Evolutionary conservation across 306 rosid genomes (phyloP).

Genomic region (Crotalaria pallida): DNA sequence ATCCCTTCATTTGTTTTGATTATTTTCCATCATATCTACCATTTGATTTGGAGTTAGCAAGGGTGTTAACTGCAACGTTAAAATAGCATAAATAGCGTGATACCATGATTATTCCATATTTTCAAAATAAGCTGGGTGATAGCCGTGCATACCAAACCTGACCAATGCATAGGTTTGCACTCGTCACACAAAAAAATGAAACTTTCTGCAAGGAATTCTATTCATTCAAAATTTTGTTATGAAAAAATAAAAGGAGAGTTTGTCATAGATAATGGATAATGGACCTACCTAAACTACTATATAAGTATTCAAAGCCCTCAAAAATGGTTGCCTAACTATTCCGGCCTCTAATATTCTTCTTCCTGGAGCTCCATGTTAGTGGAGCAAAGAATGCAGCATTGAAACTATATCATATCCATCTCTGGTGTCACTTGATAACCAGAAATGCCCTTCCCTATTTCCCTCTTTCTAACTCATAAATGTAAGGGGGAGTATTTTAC

Average conservation of each 20-base stretch:
- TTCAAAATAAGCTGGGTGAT: no score
- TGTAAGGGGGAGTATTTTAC: conserved; percentile 39
- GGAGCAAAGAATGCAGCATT: conserved; percentile 60
- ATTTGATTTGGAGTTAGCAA: no score
- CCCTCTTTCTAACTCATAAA: conserved; percentile 50
- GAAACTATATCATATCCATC: conserved; percentile 39
- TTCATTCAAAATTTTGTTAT: conserved; percentile 36
- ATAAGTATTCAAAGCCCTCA: conserved; percentile 46
- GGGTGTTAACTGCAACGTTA: no score
- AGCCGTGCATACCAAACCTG: no score
- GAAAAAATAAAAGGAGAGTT: conserved; percentile 19
- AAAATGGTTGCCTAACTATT: conserved; percentile 51
- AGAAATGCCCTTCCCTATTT: conserved; percentile 27
- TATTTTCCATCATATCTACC: no score
- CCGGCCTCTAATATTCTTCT: conserved; percentile 30
- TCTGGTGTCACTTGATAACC: conserved; percentile 23
- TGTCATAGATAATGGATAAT: conserved; percentile 31
- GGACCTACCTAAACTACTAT: conserved; percentile 30
- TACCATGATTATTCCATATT: no score
- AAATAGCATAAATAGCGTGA: no score
- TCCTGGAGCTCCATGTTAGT: conserved; percentile 33
- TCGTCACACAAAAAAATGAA: background rate
- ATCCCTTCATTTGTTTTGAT: no score
- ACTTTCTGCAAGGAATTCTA: conserved; percentile 33
- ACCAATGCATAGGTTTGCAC: background rate